Evolutionary conservation across 371 early-diverging fungal species (phyloP), one percentile per base, ranked within the genome.

Genomic region (Caulochytrium protostelioides): DNA sequence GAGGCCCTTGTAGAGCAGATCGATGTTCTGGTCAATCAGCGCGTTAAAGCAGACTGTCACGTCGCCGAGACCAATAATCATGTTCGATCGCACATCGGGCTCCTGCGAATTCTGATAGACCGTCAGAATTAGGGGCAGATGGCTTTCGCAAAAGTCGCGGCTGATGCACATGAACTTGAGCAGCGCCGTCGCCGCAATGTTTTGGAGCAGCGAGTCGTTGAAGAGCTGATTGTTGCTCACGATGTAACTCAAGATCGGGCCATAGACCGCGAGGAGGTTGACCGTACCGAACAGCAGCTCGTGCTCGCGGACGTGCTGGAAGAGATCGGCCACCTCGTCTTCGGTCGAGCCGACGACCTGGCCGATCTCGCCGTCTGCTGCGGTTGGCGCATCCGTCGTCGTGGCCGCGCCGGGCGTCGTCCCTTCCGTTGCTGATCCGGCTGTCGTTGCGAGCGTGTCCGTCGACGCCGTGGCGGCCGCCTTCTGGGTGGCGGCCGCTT

Each of bases 161-260:
- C 83, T 82, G 24, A 95, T 72, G 47, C 95, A 92, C 92, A 90
- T 91, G 41, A 92, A 70, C 51, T 92, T 92, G 53, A 78, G 68
- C 16, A 95, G 57, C 1, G 92, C 75, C 4, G 85, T 56, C 3
- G 78, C 74, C 0, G 91, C 79, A 32, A 72, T 72, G 9, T 72
- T 68, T 49, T 87, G 86, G 4, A 91, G 62, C 3, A 69, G 64
- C 23, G 63, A 74, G 52, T 82, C 72, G 22, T 68, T 64, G 43
- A 76, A 92, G 10, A 68, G 47, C 19, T 72, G 68, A 48, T 83
- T 79, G 42, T 80, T 69, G 3, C 70, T 48, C 50, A 86, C 87
- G 8, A 90, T 70, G 35, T 74, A 65, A 13, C 70, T 62, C 6
- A 90, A 51, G 35, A 95, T 34, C 7, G 83, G 83, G 0, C 79